These are phyloP conservation scores for Physaria fendleri DNA, from an alignment of 345 rosid species.

Conservation along the genomic window DNA sequence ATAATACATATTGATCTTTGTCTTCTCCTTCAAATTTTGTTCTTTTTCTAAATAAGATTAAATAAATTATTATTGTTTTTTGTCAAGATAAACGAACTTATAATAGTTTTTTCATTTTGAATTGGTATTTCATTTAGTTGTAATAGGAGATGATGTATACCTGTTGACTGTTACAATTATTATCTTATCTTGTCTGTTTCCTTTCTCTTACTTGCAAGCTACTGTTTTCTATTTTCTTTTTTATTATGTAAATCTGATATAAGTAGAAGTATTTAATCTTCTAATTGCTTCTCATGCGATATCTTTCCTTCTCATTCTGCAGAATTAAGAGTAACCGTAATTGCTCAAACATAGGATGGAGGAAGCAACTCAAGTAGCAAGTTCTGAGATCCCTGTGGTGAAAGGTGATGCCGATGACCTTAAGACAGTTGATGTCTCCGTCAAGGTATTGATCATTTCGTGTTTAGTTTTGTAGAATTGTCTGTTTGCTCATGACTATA, in stretches of 20 bases:
- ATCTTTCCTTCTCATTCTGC: not conserved
- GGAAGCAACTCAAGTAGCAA: conserved; percentile 38
- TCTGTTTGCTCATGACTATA: conserved; percentile 7
- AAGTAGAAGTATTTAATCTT: conserved; percentile 4
- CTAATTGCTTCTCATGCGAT: conserved; percentile 6
- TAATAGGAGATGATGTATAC: conserved; percentile 9
- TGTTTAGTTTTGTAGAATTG: not conserved
- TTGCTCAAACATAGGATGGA: conserved; percentile 45
- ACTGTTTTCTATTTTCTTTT: conserved; percentile 8
- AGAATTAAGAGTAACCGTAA: conserved; percentile 8
- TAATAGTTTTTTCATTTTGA: conserved; percentile 13
- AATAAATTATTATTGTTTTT: no score
- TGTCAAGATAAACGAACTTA: no score
- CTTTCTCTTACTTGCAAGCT: conserved; percentile 30
- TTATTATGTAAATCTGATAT: not conserved
- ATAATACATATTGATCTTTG: conserved; percentile 21
- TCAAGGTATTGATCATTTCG: conserved; percentile 45
- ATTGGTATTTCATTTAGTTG: conserved; percentile 5
- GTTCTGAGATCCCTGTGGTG: conserved; percentile 49
- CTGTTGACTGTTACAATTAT: conserved; percentile 19
- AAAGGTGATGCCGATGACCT: conserved; percentile 36
- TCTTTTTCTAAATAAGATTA: no score
- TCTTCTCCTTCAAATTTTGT: no score
- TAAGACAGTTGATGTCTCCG: conserved; percentile 30
- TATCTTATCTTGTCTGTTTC: conserved; percentile 22